Percentiles rank a stretch among this genome's conserved stretches.
phyloP scores from a whole-genome alignment of 768 basidiomycete species.

The Trametes maxima region DNA sequence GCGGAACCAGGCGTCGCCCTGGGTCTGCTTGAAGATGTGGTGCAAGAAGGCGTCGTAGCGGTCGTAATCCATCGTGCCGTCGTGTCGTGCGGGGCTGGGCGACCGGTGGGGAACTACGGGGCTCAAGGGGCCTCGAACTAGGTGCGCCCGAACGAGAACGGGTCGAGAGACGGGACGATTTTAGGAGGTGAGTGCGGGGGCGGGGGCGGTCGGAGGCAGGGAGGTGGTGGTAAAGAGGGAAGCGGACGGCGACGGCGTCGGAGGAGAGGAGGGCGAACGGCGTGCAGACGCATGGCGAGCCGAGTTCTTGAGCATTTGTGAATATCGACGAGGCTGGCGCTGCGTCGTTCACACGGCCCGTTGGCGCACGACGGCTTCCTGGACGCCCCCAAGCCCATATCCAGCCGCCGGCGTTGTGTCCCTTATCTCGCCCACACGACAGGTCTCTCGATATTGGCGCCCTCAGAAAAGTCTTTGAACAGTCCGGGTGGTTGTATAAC shows the following conservation, averaged over 20 bases:
- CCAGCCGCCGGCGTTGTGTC: background rate
- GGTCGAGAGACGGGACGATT: conserved; percentile 1
- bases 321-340: background rate
- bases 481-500: too few species aligned
- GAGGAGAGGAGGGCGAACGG: conserved; percentile 14
- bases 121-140: conserved; percentile 10
- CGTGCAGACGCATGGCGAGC: conserved; percentile 5
- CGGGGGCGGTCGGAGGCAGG: conserved; percentile 7
- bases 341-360: conserved; percentile 2
- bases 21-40: conserved; percentile 48
- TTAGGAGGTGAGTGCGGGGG: conserved; percentile 2
- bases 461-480: too few species aligned
- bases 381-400: background rate
- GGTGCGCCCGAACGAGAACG: conserved; percentile 2
- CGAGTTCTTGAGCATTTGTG: conserved; percentile 7
- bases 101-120: conserved; percentile 9
- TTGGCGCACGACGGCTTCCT: too few species aligned
- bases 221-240: conserved; percentile 21
- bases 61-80: conserved; percentile 40
- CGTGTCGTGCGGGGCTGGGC: background rate
- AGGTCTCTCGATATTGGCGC: too few species aligned
- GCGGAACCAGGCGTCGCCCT: conserved; percentile 57
- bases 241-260: conserved; percentile 11
- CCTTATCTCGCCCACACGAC: conserved; percentile 16
- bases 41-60: conserved; percentile 47